phyloP scores from a whole-genome alignment of 768 basidiomycete genomes.

The Goffeauzyma gilvescens region DNA sequence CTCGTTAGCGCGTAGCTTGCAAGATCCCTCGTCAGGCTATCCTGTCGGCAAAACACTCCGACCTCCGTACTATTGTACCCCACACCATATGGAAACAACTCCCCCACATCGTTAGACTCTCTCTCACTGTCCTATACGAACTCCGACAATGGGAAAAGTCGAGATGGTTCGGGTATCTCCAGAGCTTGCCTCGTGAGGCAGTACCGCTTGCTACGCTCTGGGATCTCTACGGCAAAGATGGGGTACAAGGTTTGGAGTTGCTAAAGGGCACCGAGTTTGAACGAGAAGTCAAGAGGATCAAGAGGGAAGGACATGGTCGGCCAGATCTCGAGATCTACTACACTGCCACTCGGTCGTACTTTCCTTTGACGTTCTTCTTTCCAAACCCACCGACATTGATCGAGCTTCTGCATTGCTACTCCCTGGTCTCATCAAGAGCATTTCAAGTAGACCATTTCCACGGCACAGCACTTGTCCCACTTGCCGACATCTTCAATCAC shows the following conservation, averaged over 20 bases:
- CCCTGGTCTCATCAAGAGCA: constrained; percentile 59
- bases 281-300: constrained; percentile 14
- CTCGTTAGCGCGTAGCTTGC: constrained; percentile 1
- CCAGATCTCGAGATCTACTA: constrained; percentile 8
- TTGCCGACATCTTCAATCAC: constrained; percentile 45
- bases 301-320: constrained; percentile 13
- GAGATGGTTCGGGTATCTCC: constrained; percentile 31
- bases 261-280: constrained; percentile 24
- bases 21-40: constrained; percentile 9
- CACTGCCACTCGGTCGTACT: constrained; percentile 1
- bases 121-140: constrained; percentile 31
- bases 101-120: constrained; percentile 22
- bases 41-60: constrained; percentile 2
- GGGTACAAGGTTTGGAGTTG: constrained; percentile 19
- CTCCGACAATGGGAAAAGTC: constrained; percentile 21
- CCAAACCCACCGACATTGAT: constrained; percentile 13
- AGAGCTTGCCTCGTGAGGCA: constrained; percentile 23
- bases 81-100: constrained; percentile 1
- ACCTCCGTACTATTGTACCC: not conserved
- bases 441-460: constrained; percentile 70
- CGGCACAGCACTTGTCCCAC: constrained; percentile 61
- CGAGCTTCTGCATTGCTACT: constrained; percentile 41
- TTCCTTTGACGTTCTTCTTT: constrained; percentile 11
- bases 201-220: constrained; percentile 30
- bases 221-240: constrained; percentile 20